These are phyloP conservation scores for Eucalyptus cloeziana DNA, from an alignment of 345 rosid genomes.

Conservation along the genomic window DNA sequence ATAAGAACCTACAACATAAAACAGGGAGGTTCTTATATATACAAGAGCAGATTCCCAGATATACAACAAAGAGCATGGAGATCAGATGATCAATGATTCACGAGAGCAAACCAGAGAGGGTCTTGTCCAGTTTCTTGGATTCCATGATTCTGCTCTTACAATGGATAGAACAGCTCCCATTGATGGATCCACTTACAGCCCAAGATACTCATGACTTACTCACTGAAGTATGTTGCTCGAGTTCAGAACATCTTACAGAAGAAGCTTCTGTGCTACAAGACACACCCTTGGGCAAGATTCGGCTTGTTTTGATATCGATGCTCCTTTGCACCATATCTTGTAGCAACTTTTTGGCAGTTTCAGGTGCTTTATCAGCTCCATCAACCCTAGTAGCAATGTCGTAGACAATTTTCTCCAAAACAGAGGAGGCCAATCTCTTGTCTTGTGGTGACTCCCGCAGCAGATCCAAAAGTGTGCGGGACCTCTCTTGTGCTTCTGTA, in stretches of 20 bases:
- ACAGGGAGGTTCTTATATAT: neutral
- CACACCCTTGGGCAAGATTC: neutral
- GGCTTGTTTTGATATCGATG: constrained; percentile 17
- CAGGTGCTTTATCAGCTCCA: constrained; percentile 48
- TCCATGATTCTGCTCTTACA: neutral
- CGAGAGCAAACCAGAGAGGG: neutral
- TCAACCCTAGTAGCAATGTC: constrained; percentile 51
- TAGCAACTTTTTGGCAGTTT: constrained; percentile 55
- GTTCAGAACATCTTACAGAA: neutral
- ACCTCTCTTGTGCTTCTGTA: constrained; percentile 48
- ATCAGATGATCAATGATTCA: neutral
- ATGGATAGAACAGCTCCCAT: neutral
- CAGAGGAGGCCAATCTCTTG: constrained; percentile 40
- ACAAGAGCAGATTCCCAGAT: neutral
- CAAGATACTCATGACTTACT: neutral
- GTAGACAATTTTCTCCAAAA: constrained; percentile 45
- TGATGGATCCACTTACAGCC: neutral
- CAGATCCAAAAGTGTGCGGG: constrained; percentile 47
- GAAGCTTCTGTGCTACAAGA: neutral
- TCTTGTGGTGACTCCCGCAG: constrained; percentile 51
- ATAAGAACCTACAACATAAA: neutral
- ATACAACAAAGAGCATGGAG: neutral
- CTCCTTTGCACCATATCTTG: constrained; percentile 72
- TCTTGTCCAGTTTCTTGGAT: neutral
- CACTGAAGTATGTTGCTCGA: neutral